These are phyloP conservation scores for Atalantia buxifolia DNA, from an alignment of 345 rosid genomes.

Conservation along the genomic window DNA sequence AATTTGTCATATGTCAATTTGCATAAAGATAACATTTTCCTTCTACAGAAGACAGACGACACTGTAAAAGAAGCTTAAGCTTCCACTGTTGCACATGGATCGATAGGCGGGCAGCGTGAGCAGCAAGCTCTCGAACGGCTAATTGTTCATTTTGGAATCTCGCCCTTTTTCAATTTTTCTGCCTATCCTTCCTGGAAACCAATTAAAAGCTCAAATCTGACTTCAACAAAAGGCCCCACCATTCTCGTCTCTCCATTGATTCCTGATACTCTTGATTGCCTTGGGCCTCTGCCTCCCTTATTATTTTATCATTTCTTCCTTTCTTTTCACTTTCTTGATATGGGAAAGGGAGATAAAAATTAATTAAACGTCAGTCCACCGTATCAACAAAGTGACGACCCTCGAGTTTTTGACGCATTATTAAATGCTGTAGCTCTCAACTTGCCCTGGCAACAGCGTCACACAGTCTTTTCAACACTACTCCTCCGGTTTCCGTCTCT, in stretches of 20 bases:
- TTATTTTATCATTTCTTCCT: background rate
- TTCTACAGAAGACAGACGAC: no score
- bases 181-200: background rate
- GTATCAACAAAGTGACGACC: background rate
- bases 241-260: background rate
- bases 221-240: background rate
- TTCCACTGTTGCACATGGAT: no score
- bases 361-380: no score
- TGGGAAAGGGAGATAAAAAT: background rate
- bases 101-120: background rate
- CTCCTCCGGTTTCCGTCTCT: background rate
- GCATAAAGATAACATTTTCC: no score
- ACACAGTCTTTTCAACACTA: no score
- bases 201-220: background rate
- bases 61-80: no score
- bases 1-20: no score
- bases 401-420: background rate
- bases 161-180: background rate
- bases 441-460: background rate
- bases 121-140: constrained; percentile 14
- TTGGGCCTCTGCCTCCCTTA: no score
- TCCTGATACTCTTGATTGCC: no score
- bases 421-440: background rate
- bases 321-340: background rate
- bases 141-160: background rate